Evolutionary conservation across 108 stramenopile species (phyloP).

Genomic region (Cyclotella baltica): DNA sequence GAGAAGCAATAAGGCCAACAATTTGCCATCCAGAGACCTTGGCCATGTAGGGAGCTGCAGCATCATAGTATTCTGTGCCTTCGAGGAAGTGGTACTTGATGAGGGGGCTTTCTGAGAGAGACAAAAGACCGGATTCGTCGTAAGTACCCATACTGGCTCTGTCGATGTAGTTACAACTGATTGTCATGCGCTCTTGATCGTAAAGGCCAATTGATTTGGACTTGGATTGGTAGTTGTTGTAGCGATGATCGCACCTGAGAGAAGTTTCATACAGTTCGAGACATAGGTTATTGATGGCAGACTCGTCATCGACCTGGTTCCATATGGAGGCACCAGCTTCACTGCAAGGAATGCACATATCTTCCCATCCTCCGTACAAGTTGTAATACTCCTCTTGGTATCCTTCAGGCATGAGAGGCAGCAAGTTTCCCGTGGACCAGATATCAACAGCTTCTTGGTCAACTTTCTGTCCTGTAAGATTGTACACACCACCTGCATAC

Average conservation of each 20-base stretch:
- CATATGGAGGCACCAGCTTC: slow-evolving; percentile 34
- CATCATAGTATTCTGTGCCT: slow-evolving; percentile 4
- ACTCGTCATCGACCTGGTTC: slow-evolving; percentile 24
- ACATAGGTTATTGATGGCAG: slow-evolving; percentile 66
- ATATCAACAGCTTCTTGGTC: slow-evolving; percentile 51
- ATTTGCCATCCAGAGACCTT: slow-evolving; percentile 45
- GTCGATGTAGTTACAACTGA: slow-evolving; percentile 74
- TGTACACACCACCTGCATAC: slow-evolving; percentile 51
- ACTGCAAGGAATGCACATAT: slow-evolving; percentile 69
- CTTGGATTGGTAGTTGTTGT: slow-evolving; percentile 28
- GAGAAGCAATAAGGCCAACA: slow-evolving; percentile 25
- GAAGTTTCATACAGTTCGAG: slow-evolving; percentile 61
- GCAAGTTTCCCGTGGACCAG: slow-evolving; percentile 7
- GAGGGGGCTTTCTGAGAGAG: slow-evolving; percentile 33
- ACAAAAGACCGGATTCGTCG: slow-evolving; percentile 74
- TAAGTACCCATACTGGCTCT: slow-evolving; percentile 74
- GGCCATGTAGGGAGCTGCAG: slow-evolving; percentile 14
- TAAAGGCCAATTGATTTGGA: slow-evolving; percentile 39
- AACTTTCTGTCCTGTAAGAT: slow-evolving; percentile 11
- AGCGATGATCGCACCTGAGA: slow-evolving; percentile 79
- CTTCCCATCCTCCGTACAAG: slow-evolving; percentile 11
- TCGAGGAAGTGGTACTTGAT: not conserved
- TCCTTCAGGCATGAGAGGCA: slow-evolving; percentile 9
- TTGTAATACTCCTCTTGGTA: slow-evolving; percentile 9
- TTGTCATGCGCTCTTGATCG: slow-evolving; percentile 48